Percentiles rank a stretch among this genome's conserved stretches.
Evolutionary conservation across 345 rosid species (phyloP).

Genomic region (Eucalyptus curtisii): DNA sequence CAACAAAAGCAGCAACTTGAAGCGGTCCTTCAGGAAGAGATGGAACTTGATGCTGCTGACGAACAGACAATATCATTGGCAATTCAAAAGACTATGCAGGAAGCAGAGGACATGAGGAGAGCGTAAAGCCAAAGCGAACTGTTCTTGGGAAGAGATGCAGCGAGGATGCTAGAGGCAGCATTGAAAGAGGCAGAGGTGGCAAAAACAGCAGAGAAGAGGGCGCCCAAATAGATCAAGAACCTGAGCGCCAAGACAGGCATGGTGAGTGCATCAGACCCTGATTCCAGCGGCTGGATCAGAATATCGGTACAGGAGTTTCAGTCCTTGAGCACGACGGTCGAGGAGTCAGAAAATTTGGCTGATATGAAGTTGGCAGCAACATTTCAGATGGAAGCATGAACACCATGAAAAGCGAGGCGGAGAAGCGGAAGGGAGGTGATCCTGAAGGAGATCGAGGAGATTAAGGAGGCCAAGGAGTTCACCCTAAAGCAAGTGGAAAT

Average conservation of each 20-base stretch:
- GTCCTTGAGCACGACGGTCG: conserved; percentile 29
- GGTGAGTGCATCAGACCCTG: background rate
- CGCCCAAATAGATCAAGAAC: conserved; percentile 30
- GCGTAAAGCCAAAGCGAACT: conserved; percentile 30
- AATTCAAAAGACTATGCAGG: conserved; percentile 30
- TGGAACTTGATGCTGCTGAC: background rate
- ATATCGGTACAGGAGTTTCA: conserved; percentile 44
- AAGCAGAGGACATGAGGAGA: conserved; percentile 40
- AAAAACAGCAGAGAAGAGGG: conserved; percentile 36
- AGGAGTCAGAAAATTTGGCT: conserved; percentile 26
- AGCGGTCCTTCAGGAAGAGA: background rate
- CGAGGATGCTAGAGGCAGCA: conserved; percentile 28
- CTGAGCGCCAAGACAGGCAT: conserved; percentile 17
- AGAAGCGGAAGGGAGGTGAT: conserved; percentile 28
- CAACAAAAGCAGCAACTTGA: background rate
- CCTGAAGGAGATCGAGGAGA: conserved; percentile 47
- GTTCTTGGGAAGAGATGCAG: conserved; percentile 21
- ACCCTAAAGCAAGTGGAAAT: conserved; percentile 58
- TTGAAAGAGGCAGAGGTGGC: conserved; percentile 43
- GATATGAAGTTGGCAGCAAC: conserved; percentile 34
- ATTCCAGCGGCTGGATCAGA: conserved; percentile 22
- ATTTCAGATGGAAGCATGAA: conserved; percentile 36
- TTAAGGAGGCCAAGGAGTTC: conserved; percentile 49
- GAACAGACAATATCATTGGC: conserved; percentile 4
- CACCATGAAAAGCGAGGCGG: conserved; percentile 18